Percentiles rank a stretch among this genome's conserved stretches.
phyloP scores from a whole-genome alignment of 495 filamentous ascomycete genomes.

The Talaromyces trachyspermus region DNA sequence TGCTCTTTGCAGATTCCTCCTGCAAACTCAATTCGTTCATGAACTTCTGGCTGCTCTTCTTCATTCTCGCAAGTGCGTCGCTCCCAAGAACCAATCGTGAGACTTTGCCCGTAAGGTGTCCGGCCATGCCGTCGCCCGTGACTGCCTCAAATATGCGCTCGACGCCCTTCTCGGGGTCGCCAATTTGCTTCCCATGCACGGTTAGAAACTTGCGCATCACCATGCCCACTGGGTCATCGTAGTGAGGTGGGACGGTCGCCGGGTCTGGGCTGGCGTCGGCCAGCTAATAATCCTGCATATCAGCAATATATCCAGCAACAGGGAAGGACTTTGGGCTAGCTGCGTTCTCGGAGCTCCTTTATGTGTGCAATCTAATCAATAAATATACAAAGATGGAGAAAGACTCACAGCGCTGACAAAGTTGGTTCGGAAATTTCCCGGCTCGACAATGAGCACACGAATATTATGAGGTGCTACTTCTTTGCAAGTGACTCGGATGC shows the following conservation, averaged over 20 bases:
- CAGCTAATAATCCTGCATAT: constrained; percentile 13
- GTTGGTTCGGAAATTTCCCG: constrained; percentile 19
- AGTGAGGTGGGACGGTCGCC: background rate
- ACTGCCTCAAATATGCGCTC: constrained; percentile 34
- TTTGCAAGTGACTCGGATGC: constrained; percentile 12
- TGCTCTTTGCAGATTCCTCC: background rate
- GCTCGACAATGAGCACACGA: constrained; percentile 18
- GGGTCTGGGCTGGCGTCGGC: constrained; percentile 4
- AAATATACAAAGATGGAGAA: background rate
- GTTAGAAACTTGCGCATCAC: constrained; percentile 2
- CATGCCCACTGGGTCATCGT: background rate
- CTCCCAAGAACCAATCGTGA: constrained; percentile 15
- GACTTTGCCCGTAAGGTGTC: constrained; percentile 12
- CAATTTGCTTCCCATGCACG: constrained; percentile 19
- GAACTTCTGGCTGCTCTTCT: constrained; percentile 12
- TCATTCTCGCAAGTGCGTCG: constrained; percentile 13
- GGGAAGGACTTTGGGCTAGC: constrained; percentile 4
- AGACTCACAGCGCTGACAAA: constrained; percentile 7
- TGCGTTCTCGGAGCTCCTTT: background rate
- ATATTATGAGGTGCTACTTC: constrained; percentile 15
- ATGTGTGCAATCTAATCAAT: background rate
- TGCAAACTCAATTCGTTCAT: background rate
- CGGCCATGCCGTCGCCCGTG: constrained; percentile 26
- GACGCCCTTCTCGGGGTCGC: constrained; percentile 34
- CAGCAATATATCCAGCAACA: constrained; percentile 11